A percentile compares a stretch with the other conserved stretches of the same genome.
Conservation (phyloP, 441 rosid genomes). For the Biscutella auriculata region DNA sequence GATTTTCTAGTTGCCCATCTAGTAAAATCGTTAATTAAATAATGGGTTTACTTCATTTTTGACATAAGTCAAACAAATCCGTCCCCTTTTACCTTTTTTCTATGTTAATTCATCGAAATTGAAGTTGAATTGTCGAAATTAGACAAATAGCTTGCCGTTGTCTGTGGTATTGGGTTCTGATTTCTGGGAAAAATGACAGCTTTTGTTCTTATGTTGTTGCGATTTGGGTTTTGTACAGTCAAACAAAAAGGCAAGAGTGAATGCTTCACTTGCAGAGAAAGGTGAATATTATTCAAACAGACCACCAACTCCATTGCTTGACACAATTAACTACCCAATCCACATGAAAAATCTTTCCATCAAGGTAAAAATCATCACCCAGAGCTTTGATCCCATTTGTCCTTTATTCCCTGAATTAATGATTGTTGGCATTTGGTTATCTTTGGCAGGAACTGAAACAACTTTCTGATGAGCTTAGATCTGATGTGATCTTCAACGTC, state of each 20-base stretch:
- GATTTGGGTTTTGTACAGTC: conserved; percentile 28
- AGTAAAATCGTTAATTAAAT: not conserved
- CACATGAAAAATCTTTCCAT: conserved; percentile 86
- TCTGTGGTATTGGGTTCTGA: not conserved
- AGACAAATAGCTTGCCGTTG: not conserved
- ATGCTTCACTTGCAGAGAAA: conserved; percentile 66
- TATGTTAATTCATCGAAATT: not conserved
- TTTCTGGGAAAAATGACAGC: conserved; percentile 9
- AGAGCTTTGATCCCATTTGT: not conserved
- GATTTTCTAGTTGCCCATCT: conserved; percentile 3
- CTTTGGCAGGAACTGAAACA: conserved; percentile 88
- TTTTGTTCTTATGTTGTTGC: conserved; percentile 17
- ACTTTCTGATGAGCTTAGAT: conserved; percentile 74
- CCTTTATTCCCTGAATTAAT: not conserved
- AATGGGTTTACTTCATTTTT: conserved; percentile 19
- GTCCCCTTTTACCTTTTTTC: not conserved
- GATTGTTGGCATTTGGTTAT: not conserved
- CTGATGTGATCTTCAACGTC: conserved; percentile 78
- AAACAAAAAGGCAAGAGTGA: conserved; percentile 41
- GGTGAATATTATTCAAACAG: conserved; percentile 62
- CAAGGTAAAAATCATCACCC: conserved; percentile 45
- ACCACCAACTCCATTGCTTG: conserved; percentile 84
- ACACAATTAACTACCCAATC: conserved; percentile 81
- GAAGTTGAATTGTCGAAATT: not conserved
- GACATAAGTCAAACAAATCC: conserved; percentile 10